These are phyloP conservation scores for Penicillium cosmopolitanum DNA, from an alignment of 495 filamentous ascomycete genomes.

Conservation along the genomic window DNA sequence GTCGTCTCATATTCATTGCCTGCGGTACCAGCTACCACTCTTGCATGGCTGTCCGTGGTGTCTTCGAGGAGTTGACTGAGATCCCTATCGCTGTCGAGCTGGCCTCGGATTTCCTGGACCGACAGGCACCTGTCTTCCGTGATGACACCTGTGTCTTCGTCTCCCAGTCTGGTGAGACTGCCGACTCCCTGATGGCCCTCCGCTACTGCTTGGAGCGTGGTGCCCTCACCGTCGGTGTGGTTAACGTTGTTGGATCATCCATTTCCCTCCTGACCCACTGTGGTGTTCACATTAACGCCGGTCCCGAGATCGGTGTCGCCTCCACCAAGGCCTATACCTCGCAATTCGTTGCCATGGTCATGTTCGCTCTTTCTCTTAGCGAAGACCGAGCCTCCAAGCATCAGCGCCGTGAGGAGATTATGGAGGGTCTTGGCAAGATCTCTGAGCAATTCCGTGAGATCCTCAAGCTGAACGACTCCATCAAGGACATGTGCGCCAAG, in stretches of 20 bases:
- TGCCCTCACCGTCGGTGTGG: conserved; percentile 94
- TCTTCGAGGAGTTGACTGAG: conserved; percentile 97
- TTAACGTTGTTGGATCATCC: conserved; percentile 96
- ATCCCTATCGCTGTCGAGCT: conserved; percentile 97
- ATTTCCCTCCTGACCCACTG: conserved; percentile 99
- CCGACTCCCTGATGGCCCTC: conserved; percentile 96
- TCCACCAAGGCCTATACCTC: conserved; percentile 99
- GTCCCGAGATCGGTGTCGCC: conserved; percentile 97
- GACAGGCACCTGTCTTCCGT: conserved; percentile 98
- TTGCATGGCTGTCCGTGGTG: conserved; percentile 97
- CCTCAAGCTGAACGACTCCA: conserved; percentile 84
- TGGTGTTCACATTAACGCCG: conserved; percentile 99
- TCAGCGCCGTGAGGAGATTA: conserved; percentile 92
- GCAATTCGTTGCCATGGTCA: conserved; percentile 98
- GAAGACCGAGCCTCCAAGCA: conserved; percentile 96
- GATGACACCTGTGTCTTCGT: conserved; percentile 99
- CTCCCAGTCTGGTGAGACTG: conserved; percentile 97
- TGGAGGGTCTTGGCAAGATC: conserved; percentile 85
- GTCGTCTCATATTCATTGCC: conserved; percentile 96
- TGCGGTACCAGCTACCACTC: conserved; percentile 98
- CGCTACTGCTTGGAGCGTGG: conserved; percentile 97
- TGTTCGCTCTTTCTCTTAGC: conserved; percentile 95
- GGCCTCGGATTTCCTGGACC: conserved; percentile 96
- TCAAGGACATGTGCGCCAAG: conserved; percentile 88
- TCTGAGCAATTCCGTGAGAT: conserved; percentile 92